A percentile compares a stretch with the other conserved stretches of the same genome.
phyloP scores from a whole-genome alignment of 805 yeast species.

The Wickerhamomyces strasburgensis region DNA sequence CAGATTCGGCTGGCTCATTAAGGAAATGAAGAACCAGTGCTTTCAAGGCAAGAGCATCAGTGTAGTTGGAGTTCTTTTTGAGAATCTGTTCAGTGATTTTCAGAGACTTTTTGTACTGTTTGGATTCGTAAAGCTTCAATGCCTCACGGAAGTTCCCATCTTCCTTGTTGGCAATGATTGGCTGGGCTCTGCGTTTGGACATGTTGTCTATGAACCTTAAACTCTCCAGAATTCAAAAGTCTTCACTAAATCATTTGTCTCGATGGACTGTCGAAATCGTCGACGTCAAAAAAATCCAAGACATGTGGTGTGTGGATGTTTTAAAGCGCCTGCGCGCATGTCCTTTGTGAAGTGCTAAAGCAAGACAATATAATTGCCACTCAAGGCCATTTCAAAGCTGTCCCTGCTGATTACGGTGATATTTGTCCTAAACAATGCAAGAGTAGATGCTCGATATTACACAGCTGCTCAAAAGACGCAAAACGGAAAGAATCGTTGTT shows the following conservation, averaged over 20 bases:
- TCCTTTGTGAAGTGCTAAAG: no score
- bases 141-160: constrained; percentile 77
- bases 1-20: constrained; percentile 61
- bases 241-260: no score
- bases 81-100: constrained; percentile 69
- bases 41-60: constrained; percentile 80
- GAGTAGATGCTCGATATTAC: no score
- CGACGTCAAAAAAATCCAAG: background rate
- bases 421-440: no score
- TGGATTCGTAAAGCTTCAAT: constrained; percentile 72
- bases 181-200: constrained; percentile 21
- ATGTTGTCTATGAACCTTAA: no score
- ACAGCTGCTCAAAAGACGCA: no score
- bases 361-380: no score
- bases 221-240: background rate
- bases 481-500: no score
- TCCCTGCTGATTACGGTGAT: no score
- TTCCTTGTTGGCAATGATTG: constrained; percentile 47
- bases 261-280: background rate
- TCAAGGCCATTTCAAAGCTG: no score
- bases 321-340: no score
- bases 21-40: constrained; percentile 62
- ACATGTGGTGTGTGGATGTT: background rate
- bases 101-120: constrained; percentile 82
- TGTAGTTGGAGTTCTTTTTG: constrained; percentile 70